Conservation (phyloP, 2,329 filamentous ascomycete genomes). For the Aspergillus brunneoviolaceus region DNA sequence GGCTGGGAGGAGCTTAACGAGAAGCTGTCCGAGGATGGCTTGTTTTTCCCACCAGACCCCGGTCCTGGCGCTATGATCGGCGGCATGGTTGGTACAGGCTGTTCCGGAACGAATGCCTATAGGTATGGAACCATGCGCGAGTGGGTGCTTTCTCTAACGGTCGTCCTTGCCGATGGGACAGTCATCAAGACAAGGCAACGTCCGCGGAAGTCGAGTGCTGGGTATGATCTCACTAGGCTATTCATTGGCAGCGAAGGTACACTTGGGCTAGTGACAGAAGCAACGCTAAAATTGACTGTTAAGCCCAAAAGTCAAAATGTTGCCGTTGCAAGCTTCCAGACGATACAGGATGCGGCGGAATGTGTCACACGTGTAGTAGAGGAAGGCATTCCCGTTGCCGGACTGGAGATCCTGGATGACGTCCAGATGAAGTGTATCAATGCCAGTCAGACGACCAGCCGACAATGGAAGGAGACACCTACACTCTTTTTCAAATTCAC, state of each 20-base stretch:
- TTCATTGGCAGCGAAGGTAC: slow-evolving; percentile 93
- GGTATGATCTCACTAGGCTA: slow-evolving; percentile 85
- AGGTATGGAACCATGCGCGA: slow-evolving; percentile 93
- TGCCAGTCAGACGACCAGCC: slow-evolving; percentile 44
- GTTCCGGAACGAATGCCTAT: slow-evolving; percentile 80
- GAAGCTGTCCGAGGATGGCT: slow-evolving; percentile 65
- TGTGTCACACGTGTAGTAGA: slow-evolving; percentile 80
- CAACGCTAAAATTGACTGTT: slow-evolving; percentile 80
- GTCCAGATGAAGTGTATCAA: slow-evolving; percentile 79
- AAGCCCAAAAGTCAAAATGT: slow-evolving; percentile 78
- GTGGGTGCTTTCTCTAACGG: slow-evolving; percentile 84
- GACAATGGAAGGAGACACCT: slow-evolving; percentile 65
- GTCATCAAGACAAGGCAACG: slow-evolving; percentile 85
- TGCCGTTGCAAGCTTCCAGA: slow-evolving; percentile 68
- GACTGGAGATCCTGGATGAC: slow-evolving; percentile 90
- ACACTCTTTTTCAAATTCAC: slow-evolving; percentile 77
- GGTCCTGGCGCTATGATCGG: slow-evolving; percentile 91
- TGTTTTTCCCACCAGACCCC: slow-evolving; percentile 91
- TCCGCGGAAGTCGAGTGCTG: slow-evolving; percentile 84
- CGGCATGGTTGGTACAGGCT: slow-evolving; percentile 59
- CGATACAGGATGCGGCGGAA: slow-evolving; percentile 68
- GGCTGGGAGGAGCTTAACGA: slow-evolving; percentile 88
- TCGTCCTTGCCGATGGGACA: slow-evolving; percentile 86
- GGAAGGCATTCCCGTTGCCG: slow-evolving; percentile 78
- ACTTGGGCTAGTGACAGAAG: slow-evolving; percentile 86